phyloP scores from a whole-genome alignment of 257 asterid species.

The Handroanthus guayacan region DNA sequence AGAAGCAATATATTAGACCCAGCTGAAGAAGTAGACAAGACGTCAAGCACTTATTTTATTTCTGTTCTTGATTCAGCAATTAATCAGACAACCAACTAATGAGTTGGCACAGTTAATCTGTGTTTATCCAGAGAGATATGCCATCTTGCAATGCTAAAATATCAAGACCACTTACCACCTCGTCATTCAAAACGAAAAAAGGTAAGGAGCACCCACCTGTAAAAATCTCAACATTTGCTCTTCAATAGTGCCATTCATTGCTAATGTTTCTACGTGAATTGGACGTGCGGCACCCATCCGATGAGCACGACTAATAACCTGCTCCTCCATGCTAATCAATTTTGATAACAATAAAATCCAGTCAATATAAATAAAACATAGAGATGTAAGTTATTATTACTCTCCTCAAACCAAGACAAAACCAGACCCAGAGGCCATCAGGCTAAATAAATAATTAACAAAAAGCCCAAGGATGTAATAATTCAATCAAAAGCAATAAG shows the following conservation, averaged over 20 bases:
- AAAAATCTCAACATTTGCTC: constrained; percentile 92
- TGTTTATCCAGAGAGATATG: neutral
- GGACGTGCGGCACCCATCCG: constrained; percentile 98
- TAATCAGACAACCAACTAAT: constrained; percentile 12
- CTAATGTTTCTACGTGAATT: constrained; percentile 87
- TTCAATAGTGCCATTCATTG: constrained; percentile 94
- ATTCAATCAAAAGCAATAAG: neutral
- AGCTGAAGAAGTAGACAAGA: constrained; percentile 5
- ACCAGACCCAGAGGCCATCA: constrained; percentile 16
- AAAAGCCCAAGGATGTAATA: neutral
- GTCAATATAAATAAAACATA: constrained; percentile 27
- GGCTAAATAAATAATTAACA: neutral
- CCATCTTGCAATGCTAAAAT: constrained; percentile 19
- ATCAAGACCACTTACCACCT: neutral
- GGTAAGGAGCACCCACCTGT: constrained; percentile 57
- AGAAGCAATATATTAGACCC: neutral
- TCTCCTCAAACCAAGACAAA: constrained; percentile 17
- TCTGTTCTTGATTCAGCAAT: neutral
- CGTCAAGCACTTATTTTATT: constrained; percentile 11
- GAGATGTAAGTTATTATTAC: neutral
- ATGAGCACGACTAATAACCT: constrained; percentile 99
- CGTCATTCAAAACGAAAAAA: constrained; percentile 24
- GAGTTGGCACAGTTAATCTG: constrained; percentile 1
- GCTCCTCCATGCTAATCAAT: constrained; percentile 91
- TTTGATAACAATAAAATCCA: constrained; percentile 41